Conservation (phyloP, 768 basidiomycete species). For the Agrocybe praecox region DNA sequence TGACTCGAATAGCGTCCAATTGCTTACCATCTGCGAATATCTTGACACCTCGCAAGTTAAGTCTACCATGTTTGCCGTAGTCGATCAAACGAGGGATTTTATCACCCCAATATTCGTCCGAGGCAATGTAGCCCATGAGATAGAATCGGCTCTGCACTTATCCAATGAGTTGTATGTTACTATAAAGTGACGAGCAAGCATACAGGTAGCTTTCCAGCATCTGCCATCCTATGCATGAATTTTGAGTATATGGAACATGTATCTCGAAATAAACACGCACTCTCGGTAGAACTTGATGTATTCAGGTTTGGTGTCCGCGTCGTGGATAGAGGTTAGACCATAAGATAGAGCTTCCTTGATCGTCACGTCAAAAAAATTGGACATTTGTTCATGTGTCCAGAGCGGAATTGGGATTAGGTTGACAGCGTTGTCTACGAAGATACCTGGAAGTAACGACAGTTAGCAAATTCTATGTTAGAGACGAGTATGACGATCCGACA, state of each 20-base stretch:
- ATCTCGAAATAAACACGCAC: constrained; percentile 39
- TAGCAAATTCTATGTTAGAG: background rate
- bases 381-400: constrained; percentile 59
- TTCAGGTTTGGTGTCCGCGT: constrained; percentile 59
- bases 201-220: constrained; percentile 69
- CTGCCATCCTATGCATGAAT: constrained; percentile 57
- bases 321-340: constrained; percentile 88
- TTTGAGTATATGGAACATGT: background rate
- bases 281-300: constrained; percentile 65
- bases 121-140: constrained; percentile 56
- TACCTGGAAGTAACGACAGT: constrained; percentile 38
- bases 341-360: constrained; percentile 70
- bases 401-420: constrained; percentile 66
- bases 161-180: background rate
- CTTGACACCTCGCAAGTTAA: constrained; percentile 71
- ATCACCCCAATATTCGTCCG: constrained; percentile 67
- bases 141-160: constrained; percentile 55
- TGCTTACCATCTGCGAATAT: constrained; percentile 72
- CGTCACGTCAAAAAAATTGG: constrained; percentile 61
- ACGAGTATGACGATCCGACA: background rate
- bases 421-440: constrained; percentile 92
- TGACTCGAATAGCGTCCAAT: background rate
- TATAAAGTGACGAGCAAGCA: constrained; percentile 15
- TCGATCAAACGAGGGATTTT: constrained; percentile 59
- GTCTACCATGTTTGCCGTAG: constrained; percentile 54